A percentile compares a stretch with the other conserved stretches of the same genome.
phyloP scores from a whole-genome alignment of 164 flowering plant genomes.

The grape (Vitis vinifera) region DNA sequence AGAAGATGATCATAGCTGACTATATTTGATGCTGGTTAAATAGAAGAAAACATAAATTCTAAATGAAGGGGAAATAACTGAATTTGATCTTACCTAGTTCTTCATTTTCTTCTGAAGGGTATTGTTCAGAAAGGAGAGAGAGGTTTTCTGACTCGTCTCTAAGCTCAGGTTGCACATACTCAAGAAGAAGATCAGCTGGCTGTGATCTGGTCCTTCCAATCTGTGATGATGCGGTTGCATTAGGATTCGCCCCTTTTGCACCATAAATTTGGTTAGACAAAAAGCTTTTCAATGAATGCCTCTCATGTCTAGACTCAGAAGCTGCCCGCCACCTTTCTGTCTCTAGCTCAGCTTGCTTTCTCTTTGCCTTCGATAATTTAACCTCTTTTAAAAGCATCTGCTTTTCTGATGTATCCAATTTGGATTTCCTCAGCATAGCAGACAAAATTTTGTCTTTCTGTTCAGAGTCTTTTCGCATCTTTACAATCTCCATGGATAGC shows the following conservation, averaged over 20 bases:
- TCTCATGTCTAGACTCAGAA: constrained; percentile 51
- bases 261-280: constrained; percentile 34
- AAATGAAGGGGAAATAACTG: constrained; percentile 4
- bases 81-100: constrained; percentile 44
- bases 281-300: constrained; percentile 50
- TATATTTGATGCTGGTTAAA: no score
- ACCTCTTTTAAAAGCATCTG: constrained; percentile 72
- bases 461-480: constrained; percentile 67
- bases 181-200: constrained; percentile 14
- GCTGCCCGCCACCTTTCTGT: constrained; percentile 48
- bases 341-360: constrained; percentile 70
- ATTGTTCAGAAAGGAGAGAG: constrained; percentile 24
- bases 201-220: constrained; percentile 22
- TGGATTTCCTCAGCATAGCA: constrained; percentile 82
- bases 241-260: constrained; percentile 25
- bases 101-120: constrained; percentile 27
- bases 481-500: constrained; percentile 62
- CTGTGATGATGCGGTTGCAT: constrained; percentile 27
- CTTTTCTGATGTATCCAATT: constrained; percentile 71
- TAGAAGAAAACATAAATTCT: no score
- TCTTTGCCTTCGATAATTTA: constrained; percentile 63
- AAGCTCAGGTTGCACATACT: constrained; percentile 14
- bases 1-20: neutral
- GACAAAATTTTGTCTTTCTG: constrained; percentile 88
- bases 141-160: constrained; percentile 9